Evolutionary conservation across 768 basidiomycete genomes (phyloP).

Genomic region (Tylopilus plumbeoviolaceoides): DNA sequence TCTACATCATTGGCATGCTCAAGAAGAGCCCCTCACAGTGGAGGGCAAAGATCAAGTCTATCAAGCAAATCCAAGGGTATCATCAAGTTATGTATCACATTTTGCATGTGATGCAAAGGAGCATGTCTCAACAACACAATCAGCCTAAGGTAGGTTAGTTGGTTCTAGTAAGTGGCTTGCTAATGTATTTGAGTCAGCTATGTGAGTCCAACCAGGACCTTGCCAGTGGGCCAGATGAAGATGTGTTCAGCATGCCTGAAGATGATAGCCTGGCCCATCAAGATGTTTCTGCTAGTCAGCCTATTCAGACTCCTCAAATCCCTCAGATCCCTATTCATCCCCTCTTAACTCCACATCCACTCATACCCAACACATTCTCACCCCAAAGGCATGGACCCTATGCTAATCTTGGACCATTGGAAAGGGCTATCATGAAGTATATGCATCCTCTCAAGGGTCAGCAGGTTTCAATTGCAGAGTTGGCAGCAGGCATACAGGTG

Average conservation of each 20-base stretch:
- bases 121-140: constrained; percentile 3
- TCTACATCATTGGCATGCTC: constrained; percentile 7
- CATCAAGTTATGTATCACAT: constrained; percentile 27
- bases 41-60: constrained; percentile 9
- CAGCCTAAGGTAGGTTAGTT: constrained; percentile 6
- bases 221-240: not conserved
- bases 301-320: not conserved
- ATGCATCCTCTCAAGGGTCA: constrained; percentile 3
- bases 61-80: constrained; percentile 14
- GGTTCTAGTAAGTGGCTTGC: not conserved
- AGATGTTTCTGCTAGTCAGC: not conserved
- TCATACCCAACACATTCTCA: constrained; percentile 16
- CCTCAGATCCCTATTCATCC: not conserved
- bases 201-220: not conserved
- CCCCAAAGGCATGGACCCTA: constrained; percentile 21
- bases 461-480: constrained; percentile 9
- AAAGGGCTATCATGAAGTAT: constrained; percentile 18
- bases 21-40: not conserved
- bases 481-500: constrained; percentile 11
- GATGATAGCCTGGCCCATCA: not conserved
- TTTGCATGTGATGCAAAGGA: constrained; percentile 20
- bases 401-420: constrained; percentile 15
- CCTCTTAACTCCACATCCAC: not conserved
- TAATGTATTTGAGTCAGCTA: constrained; percentile 5
- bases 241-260: not conserved